phyloP scores from a whole-genome alignment of 768 basidiomycete genomes.

The Mycena maculata region DNA sequence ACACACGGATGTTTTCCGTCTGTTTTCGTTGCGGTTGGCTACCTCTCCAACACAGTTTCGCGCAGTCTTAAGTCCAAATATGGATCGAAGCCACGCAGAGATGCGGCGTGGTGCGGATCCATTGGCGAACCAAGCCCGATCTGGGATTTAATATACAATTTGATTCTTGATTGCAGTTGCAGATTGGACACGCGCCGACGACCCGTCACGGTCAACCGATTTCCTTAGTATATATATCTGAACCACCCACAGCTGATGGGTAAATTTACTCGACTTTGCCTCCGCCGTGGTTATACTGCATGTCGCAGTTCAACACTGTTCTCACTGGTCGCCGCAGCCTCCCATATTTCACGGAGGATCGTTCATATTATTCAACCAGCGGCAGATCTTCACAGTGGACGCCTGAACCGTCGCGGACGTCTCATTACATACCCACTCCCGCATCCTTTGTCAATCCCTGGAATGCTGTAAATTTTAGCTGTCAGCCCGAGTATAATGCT shows the following conservation, averaged over 20 bases:
- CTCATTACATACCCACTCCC: constrained; percentile 33
- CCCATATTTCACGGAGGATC: constrained; percentile 24
- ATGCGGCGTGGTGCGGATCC: constrained; percentile 27
- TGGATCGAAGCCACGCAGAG: constrained; percentile 14
- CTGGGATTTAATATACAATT: constrained; percentile 30
- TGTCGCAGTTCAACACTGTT: constrained; percentile 19
- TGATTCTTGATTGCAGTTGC: constrained; percentile 17
- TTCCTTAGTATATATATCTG: constrained; percentile 23
- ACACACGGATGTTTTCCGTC: constrained; percentile 19
- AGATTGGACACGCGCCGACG: constrained; percentile 16
- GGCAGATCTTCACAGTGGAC: constrained; percentile 20
- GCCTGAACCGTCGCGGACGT: constrained; percentile 10
- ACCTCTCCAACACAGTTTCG: background rate
- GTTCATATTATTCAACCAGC: constrained; percentile 29
- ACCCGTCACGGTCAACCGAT: constrained; percentile 25
- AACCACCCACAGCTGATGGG: background rate
- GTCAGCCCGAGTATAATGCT: constrained; percentile 31
- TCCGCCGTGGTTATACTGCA: background rate
- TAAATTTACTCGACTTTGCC: background rate
- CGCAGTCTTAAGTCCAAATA: constrained; percentile 14
- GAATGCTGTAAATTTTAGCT: constrained; percentile 30
- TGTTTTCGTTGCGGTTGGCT: constrained; percentile 15
- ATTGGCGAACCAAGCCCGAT: constrained; percentile 14
- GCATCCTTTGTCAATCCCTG: constrained; percentile 24
- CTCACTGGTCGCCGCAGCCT: constrained; percentile 15